phyloP scores from a whole-genome alignment of 495 filamentous ascomycete species.

The Tuber calosporum region DNA sequence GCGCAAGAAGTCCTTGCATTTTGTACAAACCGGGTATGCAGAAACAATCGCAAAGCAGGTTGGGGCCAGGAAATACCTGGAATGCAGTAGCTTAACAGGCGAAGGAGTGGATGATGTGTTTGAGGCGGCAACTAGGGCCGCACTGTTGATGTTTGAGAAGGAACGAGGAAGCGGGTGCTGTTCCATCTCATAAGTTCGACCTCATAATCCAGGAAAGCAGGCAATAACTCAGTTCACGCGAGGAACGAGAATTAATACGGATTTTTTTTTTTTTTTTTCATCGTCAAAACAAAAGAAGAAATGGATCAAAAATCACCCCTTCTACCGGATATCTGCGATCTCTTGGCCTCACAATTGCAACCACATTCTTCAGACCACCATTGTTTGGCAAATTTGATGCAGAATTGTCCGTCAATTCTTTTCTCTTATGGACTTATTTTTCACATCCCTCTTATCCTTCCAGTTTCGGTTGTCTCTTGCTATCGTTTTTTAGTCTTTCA shows the following conservation, averaged over 20 bases:
- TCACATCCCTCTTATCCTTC: background rate
- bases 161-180: slow-evolving; percentile 77
- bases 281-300: background rate
- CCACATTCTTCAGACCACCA: background rate
- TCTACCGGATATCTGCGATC: background rate
- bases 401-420: background rate
- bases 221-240: background rate
- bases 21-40: slow-evolving; percentile 73
- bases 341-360: background rate
- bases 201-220: background rate
- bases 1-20: slow-evolving; percentile 84
- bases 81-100: slow-evolving; percentile 93
- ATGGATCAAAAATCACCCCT: background rate
- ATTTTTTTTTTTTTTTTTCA: background rate
- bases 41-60: slow-evolving; percentile 73
- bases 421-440: background rate
- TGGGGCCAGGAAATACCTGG: slow-evolving; percentile 90
- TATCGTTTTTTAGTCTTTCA: background rate
- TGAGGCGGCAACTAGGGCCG: slow-evolving; percentile 93
- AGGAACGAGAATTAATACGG: slow-evolving; percentile 1
- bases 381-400: background rate
- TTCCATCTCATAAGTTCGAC: slow-evolving; percentile 67
- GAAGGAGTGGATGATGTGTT: slow-evolving; percentile 99
- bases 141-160: slow-evolving; percentile 84
- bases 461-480: background rate